These are phyloP conservation scores for Arthrinium phaeospermum DNA, from an alignment of 2,329 filamentous ascomycete species.

Conservation along the genomic window DNA sequence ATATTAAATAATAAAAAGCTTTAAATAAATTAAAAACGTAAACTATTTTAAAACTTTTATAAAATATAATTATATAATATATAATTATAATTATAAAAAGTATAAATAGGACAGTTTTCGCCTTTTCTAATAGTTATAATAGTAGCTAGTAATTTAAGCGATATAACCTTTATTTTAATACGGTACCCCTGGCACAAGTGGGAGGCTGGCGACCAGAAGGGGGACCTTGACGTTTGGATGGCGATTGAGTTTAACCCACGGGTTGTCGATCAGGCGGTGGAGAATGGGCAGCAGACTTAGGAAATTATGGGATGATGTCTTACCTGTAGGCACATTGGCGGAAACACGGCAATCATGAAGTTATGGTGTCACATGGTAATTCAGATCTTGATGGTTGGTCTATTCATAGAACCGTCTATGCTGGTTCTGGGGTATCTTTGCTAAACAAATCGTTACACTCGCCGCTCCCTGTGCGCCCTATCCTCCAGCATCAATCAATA, in stretches of 20 bases:
- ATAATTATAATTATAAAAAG: no score
- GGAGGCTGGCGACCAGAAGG: not conserved
- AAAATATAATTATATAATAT: no score
- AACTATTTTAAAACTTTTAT: no score
- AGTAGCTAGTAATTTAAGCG: no score
- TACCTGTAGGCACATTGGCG: not conserved
- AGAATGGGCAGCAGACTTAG: not conserved
- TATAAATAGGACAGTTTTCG: no score
- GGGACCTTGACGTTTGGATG: slow-evolving; percentile 14
- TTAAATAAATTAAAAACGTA: no score
- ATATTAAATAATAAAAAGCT: no score
- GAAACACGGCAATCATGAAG: not conserved
- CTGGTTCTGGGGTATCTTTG: not conserved
- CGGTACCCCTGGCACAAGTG: slow-evolving; percentile 19
- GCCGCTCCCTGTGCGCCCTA: not conserved
- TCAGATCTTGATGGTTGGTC: not conserved
- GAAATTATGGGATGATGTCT: not conserved
- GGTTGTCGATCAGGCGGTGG: not conserved
- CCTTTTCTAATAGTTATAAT: no score
- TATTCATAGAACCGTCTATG: not conserved
- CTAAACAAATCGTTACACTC: not conserved
- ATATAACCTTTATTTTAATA: no score
- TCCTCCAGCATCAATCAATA: not conserved
- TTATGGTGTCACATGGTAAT: not conserved
- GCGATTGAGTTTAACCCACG: slow-evolving; percentile 17